Evolutionary conservation across 2,329 filamentous ascomycete genomes (phyloP).

Genomic region (Thelonectria discophora): DNA sequence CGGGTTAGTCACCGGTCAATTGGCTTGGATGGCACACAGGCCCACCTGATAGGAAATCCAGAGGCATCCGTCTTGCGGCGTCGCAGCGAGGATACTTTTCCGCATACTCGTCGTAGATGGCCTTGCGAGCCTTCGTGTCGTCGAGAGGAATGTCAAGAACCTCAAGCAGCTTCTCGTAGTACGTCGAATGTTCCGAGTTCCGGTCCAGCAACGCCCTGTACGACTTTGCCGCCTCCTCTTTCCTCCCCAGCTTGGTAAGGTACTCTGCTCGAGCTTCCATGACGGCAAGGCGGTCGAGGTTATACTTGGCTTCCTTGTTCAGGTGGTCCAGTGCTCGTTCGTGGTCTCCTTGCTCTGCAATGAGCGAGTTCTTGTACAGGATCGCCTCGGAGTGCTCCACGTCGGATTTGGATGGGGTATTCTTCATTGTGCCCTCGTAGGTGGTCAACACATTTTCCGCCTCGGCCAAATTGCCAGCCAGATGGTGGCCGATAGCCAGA

Average conservation of each 20-base stretch:
- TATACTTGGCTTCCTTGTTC: constrained; percentile 77
- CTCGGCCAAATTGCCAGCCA: constrained; percentile 83
- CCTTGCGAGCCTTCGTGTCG: constrained; percentile 72
- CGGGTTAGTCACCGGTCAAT: constrained; percentile 31
- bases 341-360: constrained; percentile 86
- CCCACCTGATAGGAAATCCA: constrained; percentile 84
- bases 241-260: constrained; percentile 77
- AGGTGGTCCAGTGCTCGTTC: constrained; percentile 88
- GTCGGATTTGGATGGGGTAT: constrained; percentile 77
- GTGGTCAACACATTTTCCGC: constrained; percentile 92
- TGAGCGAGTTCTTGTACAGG: constrained; percentile 94
- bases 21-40: background rate
- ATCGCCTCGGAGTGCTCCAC: constrained; percentile 93
- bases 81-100: constrained; percentile 84
- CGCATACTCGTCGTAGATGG: constrained; percentile 80
- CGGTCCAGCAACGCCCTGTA: constrained; percentile 84
- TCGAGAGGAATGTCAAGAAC: constrained; percentile 68
- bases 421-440: constrained; percentile 93
- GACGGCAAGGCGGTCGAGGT: constrained; percentile 83
- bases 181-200: constrained; percentile 86
- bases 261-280: constrained; percentile 90
- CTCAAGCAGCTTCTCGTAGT: constrained; percentile 81
- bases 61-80: constrained; percentile 82
- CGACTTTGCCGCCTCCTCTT: constrained; percentile 81
- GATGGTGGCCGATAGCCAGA: constrained; percentile 91